Evolutionary conservation across 2,329 filamentous ascomycete genomes (phyloP).

Genomic region (Trichoderma polysporum): DNA sequence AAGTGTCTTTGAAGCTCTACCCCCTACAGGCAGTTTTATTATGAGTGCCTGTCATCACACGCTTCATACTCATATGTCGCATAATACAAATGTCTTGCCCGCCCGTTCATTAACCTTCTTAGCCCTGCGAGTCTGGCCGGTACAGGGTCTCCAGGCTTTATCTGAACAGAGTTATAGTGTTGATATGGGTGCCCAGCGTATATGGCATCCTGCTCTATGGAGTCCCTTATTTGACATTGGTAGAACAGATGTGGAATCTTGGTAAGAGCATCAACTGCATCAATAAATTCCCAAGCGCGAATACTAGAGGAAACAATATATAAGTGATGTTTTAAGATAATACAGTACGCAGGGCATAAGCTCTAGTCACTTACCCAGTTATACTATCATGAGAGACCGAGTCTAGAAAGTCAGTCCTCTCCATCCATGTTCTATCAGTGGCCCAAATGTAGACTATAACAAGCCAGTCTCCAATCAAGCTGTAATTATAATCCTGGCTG

Average conservation of each 20-base stretch:
- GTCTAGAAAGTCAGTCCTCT: neutral
- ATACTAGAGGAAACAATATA: neutral
- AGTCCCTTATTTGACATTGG: neutral
- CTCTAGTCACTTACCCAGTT: constrained; percentile 4
- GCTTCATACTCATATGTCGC: constrained; percentile 4
- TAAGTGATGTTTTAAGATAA: constrained; percentile 2
- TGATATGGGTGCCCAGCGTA: constrained; percentile 4
- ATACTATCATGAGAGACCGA: constrained; percentile 2
- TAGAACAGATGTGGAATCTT: constrained; percentile 8
- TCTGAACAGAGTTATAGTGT: neutral
- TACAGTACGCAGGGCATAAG: neutral
- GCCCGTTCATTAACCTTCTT: neutral
- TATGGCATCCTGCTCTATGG: neutral
- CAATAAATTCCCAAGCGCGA: neutral
- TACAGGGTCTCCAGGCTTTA: constrained; percentile 6
- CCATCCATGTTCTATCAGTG: constrained; percentile 1
- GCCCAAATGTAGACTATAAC: constrained; percentile 14
- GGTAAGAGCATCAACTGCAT: neutral
- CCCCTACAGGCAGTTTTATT: neutral
- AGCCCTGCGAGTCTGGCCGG: constrained; percentile 2
- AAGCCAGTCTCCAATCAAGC: neutral
- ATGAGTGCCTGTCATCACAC: neutral
- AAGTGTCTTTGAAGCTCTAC: constrained; percentile 9
- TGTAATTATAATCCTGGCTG: neutral
- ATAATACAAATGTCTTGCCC: constrained; percentile 12